Conservation (phyloP, 1,139 yeast species). For the Eremothecium sinecaudum region DNA sequence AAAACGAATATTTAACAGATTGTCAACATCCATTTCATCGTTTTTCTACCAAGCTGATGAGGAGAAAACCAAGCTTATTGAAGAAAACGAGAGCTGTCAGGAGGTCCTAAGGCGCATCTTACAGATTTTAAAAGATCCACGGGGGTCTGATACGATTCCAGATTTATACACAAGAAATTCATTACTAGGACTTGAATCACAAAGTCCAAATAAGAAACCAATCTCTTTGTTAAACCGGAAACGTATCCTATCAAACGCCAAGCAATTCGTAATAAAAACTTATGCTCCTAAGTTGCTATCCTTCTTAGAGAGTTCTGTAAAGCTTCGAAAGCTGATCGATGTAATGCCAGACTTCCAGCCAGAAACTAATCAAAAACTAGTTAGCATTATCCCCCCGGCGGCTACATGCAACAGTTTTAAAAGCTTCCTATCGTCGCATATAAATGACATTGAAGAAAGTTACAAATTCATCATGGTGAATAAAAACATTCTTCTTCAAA, state of each 20-base stretch:
- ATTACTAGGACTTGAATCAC: constrained; percentile 22
- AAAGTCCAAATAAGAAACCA: constrained; percentile 28
- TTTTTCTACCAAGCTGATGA: constrained; percentile 31
- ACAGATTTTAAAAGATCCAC: constrained; percentile 29
- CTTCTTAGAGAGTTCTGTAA: constrained; percentile 19
- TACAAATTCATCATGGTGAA: constrained; percentile 21
- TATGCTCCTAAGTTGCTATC: constrained; percentile 26
- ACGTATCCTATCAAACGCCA: constrained; percentile 27
- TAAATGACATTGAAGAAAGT: constrained; percentile 13
- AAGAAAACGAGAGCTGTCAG: constrained; percentile 27
- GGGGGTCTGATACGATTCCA: constrained; percentile 33
- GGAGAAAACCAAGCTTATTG: constrained; percentile 26
- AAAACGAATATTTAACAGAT: constrained; percentile 28
- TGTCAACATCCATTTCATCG: constrained; percentile 31
- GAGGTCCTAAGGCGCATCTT: constrained; percentile 28
- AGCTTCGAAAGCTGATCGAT: constrained; percentile 16
- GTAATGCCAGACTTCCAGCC: constrained; percentile 11
- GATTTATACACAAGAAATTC: constrained; percentile 34
- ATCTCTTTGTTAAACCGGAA: constrained; percentile 30
- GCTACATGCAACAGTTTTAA: constrained; percentile 8
- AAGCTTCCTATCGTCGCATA: constrained; percentile 4
- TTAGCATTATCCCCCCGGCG: constrained; percentile 9
- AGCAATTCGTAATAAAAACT: constrained; percentile 25
- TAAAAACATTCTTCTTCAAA: constrained; percentile 18
- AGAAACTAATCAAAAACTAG: constrained; percentile 2